A percentile compares a stretch with the other conserved stretches of the same genome.
Conservation (phyloP, 2,329 filamentous ascomycete species). For the Westerdykella aurantiaca region DNA sequence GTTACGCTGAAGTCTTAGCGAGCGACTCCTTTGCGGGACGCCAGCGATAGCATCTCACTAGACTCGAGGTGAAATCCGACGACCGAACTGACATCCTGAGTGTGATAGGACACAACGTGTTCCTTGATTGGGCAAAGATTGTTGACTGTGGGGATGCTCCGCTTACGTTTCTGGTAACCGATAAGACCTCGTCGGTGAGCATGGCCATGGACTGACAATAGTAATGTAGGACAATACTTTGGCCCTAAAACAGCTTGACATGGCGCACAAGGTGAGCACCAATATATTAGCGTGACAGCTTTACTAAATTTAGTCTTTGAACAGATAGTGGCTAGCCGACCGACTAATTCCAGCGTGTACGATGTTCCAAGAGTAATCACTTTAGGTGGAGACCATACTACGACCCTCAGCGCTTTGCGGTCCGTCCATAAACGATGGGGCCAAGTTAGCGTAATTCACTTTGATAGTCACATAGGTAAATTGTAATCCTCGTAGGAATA, state of each 20-base stretch:
- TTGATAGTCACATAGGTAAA: constrained; percentile 49
- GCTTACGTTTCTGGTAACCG: constrained; percentile 42
- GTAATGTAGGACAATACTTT: constrained; percentile 46
- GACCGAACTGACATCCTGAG: no score
- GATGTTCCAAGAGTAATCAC: constrained; percentile 48
- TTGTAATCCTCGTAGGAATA: background rate
- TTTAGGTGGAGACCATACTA: constrained; percentile 53
- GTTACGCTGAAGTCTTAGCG: no score
- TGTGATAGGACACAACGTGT: constrained; percentile 37
- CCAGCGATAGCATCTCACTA: background rate
- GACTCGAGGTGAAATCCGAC: background rate
- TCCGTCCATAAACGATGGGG: constrained; percentile 50
- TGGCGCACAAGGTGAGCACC: constrained; percentile 44
- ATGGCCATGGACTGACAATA: background rate
- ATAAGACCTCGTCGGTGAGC: background rate
- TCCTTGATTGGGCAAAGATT: constrained; percentile 47
- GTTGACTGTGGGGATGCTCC: constrained; percentile 54
- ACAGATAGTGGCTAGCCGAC: constrained; percentile 43
- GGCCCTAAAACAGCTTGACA: constrained; percentile 49
- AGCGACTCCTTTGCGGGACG: no score
- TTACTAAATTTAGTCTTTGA: background rate
- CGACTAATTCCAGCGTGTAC: constrained; percentile 43
- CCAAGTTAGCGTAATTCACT: constrained; percentile 53
- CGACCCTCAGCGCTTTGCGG: constrained; percentile 48
- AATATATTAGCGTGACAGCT: background rate